Evolutionary conservation across 352 stramenopile species (phyloP).

Genomic region (Phytophthora pisi): DNA sequence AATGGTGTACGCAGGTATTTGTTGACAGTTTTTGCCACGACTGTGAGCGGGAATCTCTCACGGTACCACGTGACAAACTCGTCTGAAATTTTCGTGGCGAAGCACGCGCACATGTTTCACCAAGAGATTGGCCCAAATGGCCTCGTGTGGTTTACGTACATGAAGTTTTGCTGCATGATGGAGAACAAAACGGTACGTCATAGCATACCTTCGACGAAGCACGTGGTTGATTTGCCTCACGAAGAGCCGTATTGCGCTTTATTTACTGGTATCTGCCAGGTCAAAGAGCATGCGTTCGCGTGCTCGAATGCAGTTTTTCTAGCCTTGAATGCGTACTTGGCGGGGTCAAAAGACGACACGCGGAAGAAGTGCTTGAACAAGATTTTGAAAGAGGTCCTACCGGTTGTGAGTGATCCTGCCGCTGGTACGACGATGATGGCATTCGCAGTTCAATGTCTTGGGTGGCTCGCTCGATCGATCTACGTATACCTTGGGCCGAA

Average conservation of each 20-base stretch:
- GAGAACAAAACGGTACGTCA: constrained; percentile 75
- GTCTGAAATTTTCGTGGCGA: constrained; percentile 55
- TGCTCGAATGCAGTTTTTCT: constrained; percentile 54
- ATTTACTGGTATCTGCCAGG: constrained; percentile 34
- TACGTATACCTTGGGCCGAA: constrained; percentile 55
- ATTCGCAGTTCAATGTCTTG: constrained; percentile 66
- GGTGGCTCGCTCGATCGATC: constrained; percentile 51
- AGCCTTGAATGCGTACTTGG: constrained; percentile 48
- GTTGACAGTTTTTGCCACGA: constrained; percentile 62
- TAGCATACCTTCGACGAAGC: not conserved
- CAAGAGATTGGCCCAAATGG: constrained; percentile 63
- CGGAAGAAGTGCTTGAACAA: constrained; percentile 76
- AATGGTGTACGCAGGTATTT: constrained; percentile 48
- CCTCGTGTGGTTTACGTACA: constrained; percentile 67
- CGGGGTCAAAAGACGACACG: constrained; percentile 44
- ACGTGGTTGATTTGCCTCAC: not conserved
- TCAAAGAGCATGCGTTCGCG: constrained; percentile 70
- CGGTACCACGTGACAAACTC: constrained; percentile 74
- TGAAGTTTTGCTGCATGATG: constrained; percentile 68
- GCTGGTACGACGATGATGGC: constrained; percentile 40
- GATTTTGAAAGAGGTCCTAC: constrained; percentile 76
- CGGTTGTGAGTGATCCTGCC: constrained; percentile 55
- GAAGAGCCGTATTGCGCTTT: not conserved
- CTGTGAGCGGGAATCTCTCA: constrained; percentile 60
- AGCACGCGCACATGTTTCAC: constrained; percentile 47